Evolutionary conservation across 495 filamentous ascomycete genomes (phyloP).

Genomic region (Penicillium fimorum): DNA sequence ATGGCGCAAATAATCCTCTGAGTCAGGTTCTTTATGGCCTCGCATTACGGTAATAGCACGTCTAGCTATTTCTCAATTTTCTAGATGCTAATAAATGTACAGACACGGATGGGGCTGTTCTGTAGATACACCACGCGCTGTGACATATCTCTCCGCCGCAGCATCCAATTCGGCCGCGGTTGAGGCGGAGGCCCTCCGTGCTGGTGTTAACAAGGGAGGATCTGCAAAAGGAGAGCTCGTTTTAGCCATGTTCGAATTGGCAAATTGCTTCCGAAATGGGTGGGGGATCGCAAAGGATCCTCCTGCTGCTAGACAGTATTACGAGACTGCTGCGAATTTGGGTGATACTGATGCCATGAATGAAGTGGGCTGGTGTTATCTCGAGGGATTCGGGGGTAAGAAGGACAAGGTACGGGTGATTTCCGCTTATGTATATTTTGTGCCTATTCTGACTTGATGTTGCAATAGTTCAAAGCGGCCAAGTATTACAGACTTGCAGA

Average conservation of each 20-base stretch:
- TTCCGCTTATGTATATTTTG: slow-evolving; percentile 10
- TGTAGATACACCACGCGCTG: slow-evolving; percentile 66
- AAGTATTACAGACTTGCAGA: slow-evolving; percentile 94
- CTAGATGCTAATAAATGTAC: slow-evolving; percentile 2
- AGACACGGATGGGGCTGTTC: slow-evolving; percentile 94
- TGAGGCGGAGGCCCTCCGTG: slow-evolving; percentile 76
- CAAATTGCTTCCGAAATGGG: slow-evolving; percentile 93
- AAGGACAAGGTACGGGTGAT: slow-evolving; percentile 86
- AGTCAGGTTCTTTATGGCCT: slow-evolving; percentile 97
- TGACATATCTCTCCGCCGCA: slow-evolving; percentile 81
- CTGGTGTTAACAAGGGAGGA: slow-evolving; percentile 89
- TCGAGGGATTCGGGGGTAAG: slow-evolving; percentile 89
- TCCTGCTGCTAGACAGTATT: slow-evolving; percentile 87
- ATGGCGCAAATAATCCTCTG: slow-evolving; percentile 84
- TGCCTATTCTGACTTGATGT: slow-evolving; percentile 11
- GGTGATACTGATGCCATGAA: slow-evolving; percentile 98
- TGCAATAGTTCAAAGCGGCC: slow-evolving; percentile 71
- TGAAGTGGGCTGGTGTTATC: slow-evolving; percentile 92
- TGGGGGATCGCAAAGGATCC: slow-evolving; percentile 92
- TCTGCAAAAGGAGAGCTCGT: slow-evolving; percentile 95
- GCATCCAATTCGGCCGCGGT: slow-evolving; percentile 88
- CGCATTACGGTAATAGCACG: slow-evolving; percentile 65
- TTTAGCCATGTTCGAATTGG: slow-evolving; percentile 91
- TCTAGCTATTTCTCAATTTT: not conserved
- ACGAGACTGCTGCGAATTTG: slow-evolving; percentile 93